Evolutionary conservation across 2,329 filamentous ascomycete genomes (phyloP).

Genomic region (Pestalotiopsis fici): DNA sequence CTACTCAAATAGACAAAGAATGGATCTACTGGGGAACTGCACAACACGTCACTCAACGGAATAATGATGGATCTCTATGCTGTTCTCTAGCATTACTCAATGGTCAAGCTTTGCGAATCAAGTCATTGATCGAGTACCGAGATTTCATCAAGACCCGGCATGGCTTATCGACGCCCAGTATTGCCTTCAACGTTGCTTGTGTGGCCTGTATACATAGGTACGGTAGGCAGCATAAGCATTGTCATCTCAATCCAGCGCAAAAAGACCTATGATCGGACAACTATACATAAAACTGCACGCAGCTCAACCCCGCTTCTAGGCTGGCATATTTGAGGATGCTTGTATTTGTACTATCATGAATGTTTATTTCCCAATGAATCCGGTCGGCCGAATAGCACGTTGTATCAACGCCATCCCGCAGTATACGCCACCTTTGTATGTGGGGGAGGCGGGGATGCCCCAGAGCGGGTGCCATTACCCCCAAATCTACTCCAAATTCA

Average conservation of each 20-base stretch:
- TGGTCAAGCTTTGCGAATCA: too few relatives aligned
- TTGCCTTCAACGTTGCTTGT: too few relatives aligned
- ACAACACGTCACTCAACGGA: too few relatives aligned
- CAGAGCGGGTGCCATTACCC: background rate
- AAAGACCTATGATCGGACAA: background rate
- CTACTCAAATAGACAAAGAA: too few relatives aligned
- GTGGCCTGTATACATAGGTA: too few relatives aligned
- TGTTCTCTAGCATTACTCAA: too few relatives aligned
- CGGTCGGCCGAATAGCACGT: background rate
- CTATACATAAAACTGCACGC: background rate
- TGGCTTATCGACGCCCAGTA: too few relatives aligned
- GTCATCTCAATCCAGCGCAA: background rate
- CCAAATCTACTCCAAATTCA: background rate
- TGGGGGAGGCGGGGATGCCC: background rate
- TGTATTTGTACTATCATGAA: background rate
- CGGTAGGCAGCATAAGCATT: too few relatives aligned
- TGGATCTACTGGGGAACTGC: too few relatives aligned
- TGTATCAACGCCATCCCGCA: background rate
- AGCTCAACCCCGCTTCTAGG: background rate
- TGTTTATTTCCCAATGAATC: background rate
- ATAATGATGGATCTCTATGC: too few relatives aligned
- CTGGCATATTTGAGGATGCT: background rate
- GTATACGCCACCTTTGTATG: background rate
- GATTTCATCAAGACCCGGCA: too few relatives aligned
- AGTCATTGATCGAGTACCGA: too few relatives aligned